A percentile compares a stretch with the other conserved stretches of the same genome.
These are phyloP conservation scores for Aspergillus sclerotiicarbonarius DNA, from an alignment of 495 filamentous ascomycete species.

Conservation along the genomic window DNA sequence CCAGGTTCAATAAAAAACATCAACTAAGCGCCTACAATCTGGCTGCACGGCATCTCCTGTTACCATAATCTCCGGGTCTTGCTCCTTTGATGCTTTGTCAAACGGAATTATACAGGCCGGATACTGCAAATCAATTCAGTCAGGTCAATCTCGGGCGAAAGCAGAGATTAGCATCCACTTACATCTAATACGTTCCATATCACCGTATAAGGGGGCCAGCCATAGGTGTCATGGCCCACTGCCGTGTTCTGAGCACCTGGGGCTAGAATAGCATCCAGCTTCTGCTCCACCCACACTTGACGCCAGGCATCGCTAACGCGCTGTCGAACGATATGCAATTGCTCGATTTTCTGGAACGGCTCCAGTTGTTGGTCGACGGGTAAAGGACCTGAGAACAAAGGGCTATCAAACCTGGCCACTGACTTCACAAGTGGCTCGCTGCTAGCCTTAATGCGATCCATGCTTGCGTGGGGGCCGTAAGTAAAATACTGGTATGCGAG, in stretches of 20 bases:
- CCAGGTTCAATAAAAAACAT: neutral
- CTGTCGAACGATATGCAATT: slow-evolving; percentile 5
- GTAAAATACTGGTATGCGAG: slow-evolving; percentile 33
- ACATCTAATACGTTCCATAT: slow-evolving; percentile 54
- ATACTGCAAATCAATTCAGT: slow-evolving; percentile 24
- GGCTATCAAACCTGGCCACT: slow-evolving; percentile 16
- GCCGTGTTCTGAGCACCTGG: slow-evolving; percentile 50
- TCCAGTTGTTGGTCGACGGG: slow-evolving; percentile 10
- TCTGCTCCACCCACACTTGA: slow-evolving; percentile 21
- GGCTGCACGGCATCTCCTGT: slow-evolving; percentile 29
- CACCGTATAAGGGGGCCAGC: slow-evolving; percentile 49
- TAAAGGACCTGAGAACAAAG: slow-evolving; percentile 27
- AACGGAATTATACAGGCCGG: slow-evolving; percentile 39
- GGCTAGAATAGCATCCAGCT: slow-evolving; percentile 46
- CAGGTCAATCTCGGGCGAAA: neutral
- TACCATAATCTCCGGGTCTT: slow-evolving; percentile 33
- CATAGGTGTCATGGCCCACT: slow-evolving; percentile 50
- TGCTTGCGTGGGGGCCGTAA: slow-evolving; percentile 21
- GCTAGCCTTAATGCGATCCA: slow-evolving; percentile 23
- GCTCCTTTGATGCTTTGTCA: slow-evolving; percentile 28
- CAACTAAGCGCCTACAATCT: slow-evolving; percentile 28
- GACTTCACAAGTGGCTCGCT: slow-evolving; percentile 27
- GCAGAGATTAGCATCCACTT: slow-evolving; percentile 11
- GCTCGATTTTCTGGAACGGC: slow-evolving; percentile 20
- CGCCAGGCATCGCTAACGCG: slow-evolving; percentile 20